Conservation (phyloP, 164 flowering plant genomes). For the Piper longum region DNA sequence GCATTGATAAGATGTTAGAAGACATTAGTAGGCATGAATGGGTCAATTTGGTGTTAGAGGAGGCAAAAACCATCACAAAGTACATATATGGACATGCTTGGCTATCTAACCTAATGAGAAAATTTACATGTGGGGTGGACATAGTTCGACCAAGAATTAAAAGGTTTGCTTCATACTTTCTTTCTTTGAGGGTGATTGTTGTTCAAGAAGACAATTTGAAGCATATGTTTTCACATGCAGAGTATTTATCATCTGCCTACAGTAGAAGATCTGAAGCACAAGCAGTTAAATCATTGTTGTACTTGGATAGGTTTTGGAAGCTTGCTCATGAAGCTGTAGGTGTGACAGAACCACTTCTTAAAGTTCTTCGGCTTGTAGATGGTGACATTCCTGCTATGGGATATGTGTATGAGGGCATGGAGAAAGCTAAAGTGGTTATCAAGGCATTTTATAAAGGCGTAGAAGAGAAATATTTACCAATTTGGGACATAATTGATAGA, state of each 20-base stretch:
- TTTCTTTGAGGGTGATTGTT: slow-evolving; percentile 41
- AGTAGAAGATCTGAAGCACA: slow-evolving; percentile 38
- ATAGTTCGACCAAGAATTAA: slow-evolving; percentile 37
- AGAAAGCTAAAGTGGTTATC: slow-evolving; percentile 44
- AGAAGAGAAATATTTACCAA: slow-evolving; percentile 41
- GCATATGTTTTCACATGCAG: slow-evolving; percentile 47
- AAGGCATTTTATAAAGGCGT: slow-evolving; percentile 39
- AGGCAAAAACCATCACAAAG: slow-evolving; percentile 35
- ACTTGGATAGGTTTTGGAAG: slow-evolving; percentile 49
- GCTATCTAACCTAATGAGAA: slow-evolving; percentile 40
- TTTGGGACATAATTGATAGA: slow-evolving; percentile 56
- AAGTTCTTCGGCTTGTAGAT: slow-evolving; percentile 46
- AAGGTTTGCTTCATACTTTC: slow-evolving; percentile 32
- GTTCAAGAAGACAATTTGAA: slow-evolving; percentile 44
- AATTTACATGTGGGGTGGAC: slow-evolving; percentile 47
- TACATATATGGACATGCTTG: slow-evolving; percentile 40
- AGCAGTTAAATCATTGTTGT: slow-evolving; percentile 28
- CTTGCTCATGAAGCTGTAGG: slow-evolving; percentile 37
- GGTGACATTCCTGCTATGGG: slow-evolving; percentile 76
- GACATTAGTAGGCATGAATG: slow-evolving; percentile 48
- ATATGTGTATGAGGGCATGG: slow-evolving; percentile 59
- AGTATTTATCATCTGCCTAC: slow-evolving; percentile 39
- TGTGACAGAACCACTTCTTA: slow-evolving; percentile 50
- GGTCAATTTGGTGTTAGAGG: slow-evolving; percentile 39
- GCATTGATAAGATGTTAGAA: slow-evolving; percentile 52